Evolutionary conservation across 2,329 filamentous ascomycete species (phyloP).

Genomic region (Colletotrichum eleusines): DNA sequence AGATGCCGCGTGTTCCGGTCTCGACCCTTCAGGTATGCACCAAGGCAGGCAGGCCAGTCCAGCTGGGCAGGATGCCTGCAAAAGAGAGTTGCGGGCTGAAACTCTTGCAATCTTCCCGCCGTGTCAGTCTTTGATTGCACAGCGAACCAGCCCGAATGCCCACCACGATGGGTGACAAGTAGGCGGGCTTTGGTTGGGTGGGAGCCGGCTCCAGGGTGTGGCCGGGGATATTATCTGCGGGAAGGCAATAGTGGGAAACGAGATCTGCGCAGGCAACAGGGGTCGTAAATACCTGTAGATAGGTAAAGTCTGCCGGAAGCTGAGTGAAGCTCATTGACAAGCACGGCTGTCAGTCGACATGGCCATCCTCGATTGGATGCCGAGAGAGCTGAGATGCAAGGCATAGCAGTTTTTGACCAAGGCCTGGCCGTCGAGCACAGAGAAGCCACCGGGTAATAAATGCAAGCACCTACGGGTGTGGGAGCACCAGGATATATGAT

Average conservation of each 20-base stretch:
- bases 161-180: neutral
- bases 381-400: conserved; percentile 13
- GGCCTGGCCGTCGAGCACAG: neutral
- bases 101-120: conserved; percentile 4
- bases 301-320: conserved; percentile 5
- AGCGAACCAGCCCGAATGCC: neutral
- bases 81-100: neutral
- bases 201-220: neutral
- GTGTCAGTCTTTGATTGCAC: neutral
- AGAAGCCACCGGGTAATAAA: neutral
- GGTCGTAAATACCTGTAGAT: neutral
- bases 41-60: neutral
- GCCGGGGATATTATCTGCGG: conserved; percentile 17
- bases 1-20: conserved; percentile 11
- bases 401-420: neutral
- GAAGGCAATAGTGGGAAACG: conserved; percentile 28
- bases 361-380: neutral
- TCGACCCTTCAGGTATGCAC: neutral
- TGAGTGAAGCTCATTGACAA: conserved; percentile 3
- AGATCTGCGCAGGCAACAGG: conserved; percentile 23
- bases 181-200: conserved; percentile 1
- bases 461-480: too few species aligned
- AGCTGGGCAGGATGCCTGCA: neutral
- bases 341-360: neutral
- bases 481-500: too few species aligned